A percentile compares a stretch with the other conserved stretches of the same genome.
phyloP scores from a whole-genome alignment of 176 grass and related monocot species.

The Miscanthus lutarioriparius region DNA sequence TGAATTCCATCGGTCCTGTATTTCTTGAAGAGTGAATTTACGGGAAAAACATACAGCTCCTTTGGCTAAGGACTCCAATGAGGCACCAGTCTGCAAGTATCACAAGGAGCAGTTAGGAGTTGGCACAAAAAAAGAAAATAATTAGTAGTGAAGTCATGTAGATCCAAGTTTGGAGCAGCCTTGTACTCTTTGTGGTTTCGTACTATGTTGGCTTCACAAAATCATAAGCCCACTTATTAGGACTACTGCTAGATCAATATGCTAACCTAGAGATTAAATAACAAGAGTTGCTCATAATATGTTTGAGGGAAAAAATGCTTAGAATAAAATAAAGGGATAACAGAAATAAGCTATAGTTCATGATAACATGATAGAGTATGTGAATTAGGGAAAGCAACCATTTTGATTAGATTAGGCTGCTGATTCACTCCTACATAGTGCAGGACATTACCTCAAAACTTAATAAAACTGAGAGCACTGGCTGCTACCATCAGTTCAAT shows the following conservation, averaged over 20 bases:
- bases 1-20: conserved; percentile 68
- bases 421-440: neutral
- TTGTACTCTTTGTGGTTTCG: neutral
- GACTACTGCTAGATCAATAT: conserved; percentile 19
- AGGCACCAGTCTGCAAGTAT: conserved; percentile 62
- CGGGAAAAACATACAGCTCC: conserved; percentile 65
- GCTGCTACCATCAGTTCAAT: neutral
- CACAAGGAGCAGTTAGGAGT: conserved; percentile 3
- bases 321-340: neutral
- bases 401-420: conserved; percentile 6
- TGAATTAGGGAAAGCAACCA: neutral
- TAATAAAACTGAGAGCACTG: neutral
- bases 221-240: conserved; percentile 1
- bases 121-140: conserved; percentile 6
- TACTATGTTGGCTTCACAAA: conserved; percentile 16
- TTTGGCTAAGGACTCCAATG: conserved; percentile 68
- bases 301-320: neutral
- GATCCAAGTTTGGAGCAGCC: neutral
- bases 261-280: conserved; percentile 3
- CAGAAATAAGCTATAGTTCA: neutral
- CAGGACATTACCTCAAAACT: neutral
- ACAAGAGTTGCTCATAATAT: neutral
- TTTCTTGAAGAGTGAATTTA: conserved; percentile 65
- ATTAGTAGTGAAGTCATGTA: conserved; percentile 12
- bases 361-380: neutral